Evolutionary conservation across 2,329 filamentous ascomycete species (phyloP).

Genomic region (Phialophora verrucosa): DNA sequence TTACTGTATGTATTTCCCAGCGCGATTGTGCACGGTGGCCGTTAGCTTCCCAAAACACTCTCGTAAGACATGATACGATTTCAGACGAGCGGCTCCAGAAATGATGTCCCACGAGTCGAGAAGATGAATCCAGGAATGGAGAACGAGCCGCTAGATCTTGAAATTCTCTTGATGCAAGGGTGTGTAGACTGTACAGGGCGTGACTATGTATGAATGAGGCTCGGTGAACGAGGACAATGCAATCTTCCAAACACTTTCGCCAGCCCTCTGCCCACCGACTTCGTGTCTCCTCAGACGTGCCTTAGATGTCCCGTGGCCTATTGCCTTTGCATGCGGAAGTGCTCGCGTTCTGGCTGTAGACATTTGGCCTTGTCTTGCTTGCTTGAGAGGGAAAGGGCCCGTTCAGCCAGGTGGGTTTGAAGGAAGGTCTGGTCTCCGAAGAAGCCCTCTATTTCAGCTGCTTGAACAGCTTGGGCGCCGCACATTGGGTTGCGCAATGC

Average conservation of each 20-base stretch:
- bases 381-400: background rate
- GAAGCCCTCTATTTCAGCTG: constrained; percentile 76
- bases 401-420: background rate
- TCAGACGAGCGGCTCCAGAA: background rate
- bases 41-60: background rate
- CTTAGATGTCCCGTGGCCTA: background rate
- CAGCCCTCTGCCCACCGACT: background rate
- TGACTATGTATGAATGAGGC: constrained; percentile 8
- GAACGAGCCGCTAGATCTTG: background rate
- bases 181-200: constrained; percentile 18
- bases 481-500: constrained; percentile 91
- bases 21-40: background rate
- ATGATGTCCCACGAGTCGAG: background rate
- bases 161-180: background rate
- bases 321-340: background rate
- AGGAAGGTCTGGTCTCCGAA: background rate
- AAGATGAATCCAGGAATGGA: background rate
- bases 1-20: too few species aligned
- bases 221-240: background rate
- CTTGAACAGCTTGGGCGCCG: constrained; percentile 93
- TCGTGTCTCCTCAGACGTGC: background rate
- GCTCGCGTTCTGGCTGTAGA: background rate
- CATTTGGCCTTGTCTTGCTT: background rate
- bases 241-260: background rate
- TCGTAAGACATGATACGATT: background rate